A percentile compares a stretch with the other conserved stretches of the same genome.
These are phyloP conservation scores for Melastoma candidum DNA, from an alignment of 441 rosid genomes.

Conservation along the genomic window DNA sequence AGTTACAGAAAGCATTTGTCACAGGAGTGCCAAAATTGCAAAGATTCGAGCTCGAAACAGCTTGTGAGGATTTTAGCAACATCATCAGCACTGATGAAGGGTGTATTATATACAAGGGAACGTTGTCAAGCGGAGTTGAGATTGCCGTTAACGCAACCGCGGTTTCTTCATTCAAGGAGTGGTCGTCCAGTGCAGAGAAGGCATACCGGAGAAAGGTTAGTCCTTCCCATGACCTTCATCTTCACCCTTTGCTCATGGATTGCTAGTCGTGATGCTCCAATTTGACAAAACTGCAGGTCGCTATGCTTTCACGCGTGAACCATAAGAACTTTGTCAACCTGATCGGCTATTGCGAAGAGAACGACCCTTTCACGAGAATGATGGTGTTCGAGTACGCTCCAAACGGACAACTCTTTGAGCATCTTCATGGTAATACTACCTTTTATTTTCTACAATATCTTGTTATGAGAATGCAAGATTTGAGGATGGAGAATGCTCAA, in stretches of 20 bases:
- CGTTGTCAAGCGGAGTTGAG: conserved; percentile 85
- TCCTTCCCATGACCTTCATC: conserved; percentile 2
- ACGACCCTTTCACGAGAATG: conserved; percentile 81
- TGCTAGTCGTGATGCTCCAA: background rate
- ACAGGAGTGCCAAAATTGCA: conserved; percentile 95
- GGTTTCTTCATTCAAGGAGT: conserved; percentile 35
- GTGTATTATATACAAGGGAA: conserved; percentile 65
- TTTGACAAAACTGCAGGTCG: conserved; percentile 35
- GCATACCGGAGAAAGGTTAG: conserved; percentile 56
- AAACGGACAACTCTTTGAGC: conserved; percentile 74
- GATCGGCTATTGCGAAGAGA: conserved; percentile 73
- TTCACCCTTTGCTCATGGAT: no score
- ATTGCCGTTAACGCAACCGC: conserved; percentile 61
- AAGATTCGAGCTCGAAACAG: conserved; percentile 69
- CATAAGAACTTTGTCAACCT: conserved; percentile 92
- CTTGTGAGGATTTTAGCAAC: conserved; percentile 93
- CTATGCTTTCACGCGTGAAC: conserved; percentile 54
- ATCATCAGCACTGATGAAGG: conserved; percentile 40
- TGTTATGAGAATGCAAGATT: background rate
- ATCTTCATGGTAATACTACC: conserved; percentile 53
- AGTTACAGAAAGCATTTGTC: conserved; percentile 81
- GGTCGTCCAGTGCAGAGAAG: conserved; percentile 49
- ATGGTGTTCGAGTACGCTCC: conserved; percentile 97
- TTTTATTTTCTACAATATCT: background rate
- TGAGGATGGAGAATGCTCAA: background rate